phyloP scores from a whole-genome alignment of 2,329 filamentous ascomycete species.

The Geosmithia flava region DNA sequence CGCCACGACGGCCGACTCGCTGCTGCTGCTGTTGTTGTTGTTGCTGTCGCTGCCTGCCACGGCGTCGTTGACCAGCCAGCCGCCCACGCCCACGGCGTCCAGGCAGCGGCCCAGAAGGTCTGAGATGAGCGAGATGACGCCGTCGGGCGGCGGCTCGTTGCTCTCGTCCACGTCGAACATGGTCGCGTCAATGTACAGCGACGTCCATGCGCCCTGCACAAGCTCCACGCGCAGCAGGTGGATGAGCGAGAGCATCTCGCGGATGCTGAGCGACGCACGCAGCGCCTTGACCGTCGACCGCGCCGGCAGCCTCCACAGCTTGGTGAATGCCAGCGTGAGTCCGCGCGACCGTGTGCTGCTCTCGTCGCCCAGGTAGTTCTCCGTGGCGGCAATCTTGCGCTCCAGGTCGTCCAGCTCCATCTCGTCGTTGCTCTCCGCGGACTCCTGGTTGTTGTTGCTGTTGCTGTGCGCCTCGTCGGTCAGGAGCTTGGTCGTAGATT shows the following conservation, averaged over 20 bases:
- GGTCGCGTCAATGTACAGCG: constrained; percentile 51
- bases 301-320: constrained; percentile 54
- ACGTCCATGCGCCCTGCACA: constrained; percentile 64
- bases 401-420: constrained; percentile 49
- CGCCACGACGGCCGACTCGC: not conserved
- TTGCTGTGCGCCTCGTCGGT: constrained; percentile 9
- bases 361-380: constrained; percentile 54
- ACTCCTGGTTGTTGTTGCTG: not conserved
- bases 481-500: constrained; percentile 13
- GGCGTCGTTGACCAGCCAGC: constrained; percentile 57
- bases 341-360: constrained; percentile 49
- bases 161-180: constrained; percentile 22
- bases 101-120: constrained; percentile 61
- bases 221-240: constrained; percentile 62
- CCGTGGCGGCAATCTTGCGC: constrained; percentile 53
- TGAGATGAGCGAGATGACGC: constrained; percentile 58
- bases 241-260: constrained; percentile 60
- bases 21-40: not conserved
- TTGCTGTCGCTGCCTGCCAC: constrained; percentile 16
- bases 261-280: constrained; percentile 48
- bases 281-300: constrained; percentile 49
- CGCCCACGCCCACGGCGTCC: constrained; percentile 61
- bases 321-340: constrained; percentile 55
- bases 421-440: constrained; percentile 8
- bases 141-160: constrained; percentile 42